Conservation (phyloP, 139 green algal genomes). For the Chlamydomonas sp. region DNA sequence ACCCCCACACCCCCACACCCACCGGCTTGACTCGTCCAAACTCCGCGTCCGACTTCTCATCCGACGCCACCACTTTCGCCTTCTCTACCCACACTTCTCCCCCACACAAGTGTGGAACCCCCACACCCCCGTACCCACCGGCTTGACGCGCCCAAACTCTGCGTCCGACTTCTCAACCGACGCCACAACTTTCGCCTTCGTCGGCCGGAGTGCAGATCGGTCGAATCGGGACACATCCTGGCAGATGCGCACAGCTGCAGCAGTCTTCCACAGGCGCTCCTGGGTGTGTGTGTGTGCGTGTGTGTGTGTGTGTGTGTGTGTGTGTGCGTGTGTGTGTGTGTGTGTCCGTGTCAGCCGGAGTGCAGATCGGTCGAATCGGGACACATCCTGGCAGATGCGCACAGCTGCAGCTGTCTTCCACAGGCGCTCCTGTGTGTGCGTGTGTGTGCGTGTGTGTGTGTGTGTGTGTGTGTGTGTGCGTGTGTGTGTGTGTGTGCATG, state of each 20-base stretch:
- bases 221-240: conserved; percentile 23
- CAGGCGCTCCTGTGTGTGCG: conserved; percentile 16
- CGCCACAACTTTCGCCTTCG: not conserved
- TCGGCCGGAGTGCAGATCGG: not conserved
- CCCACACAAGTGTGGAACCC: too few relatives aligned
- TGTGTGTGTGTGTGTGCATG: not conserved
- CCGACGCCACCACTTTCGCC: too few relatives aligned
- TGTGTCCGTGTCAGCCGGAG: not conserved
- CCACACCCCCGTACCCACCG: too few relatives aligned
- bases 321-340: not conserved
- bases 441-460: too few relatives aligned
- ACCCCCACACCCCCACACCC: too few relatives aligned
- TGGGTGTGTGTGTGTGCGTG: conserved; percentile 1
- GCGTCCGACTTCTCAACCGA: too few relatives aligned
- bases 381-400: conserved; percentile 18
- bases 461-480: not conserved
- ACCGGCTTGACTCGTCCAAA: too few relatives aligned
- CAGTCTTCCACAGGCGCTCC: conserved; percentile 28
- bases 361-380: conserved; percentile 18
- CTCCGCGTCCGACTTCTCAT: too few relatives aligned
- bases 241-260: conserved; percentile 15
- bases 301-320: not conserved
- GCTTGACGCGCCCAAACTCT: too few relatives aligned
- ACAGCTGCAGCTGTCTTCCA: conserved; percentile 25
- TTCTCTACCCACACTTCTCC: too few relatives aligned